Percentiles rank a stretch among this genome's conserved stretches.
Conservation (phyloP, 768 basidiomycete genomes). For the Trametes cingulata region DNA sequence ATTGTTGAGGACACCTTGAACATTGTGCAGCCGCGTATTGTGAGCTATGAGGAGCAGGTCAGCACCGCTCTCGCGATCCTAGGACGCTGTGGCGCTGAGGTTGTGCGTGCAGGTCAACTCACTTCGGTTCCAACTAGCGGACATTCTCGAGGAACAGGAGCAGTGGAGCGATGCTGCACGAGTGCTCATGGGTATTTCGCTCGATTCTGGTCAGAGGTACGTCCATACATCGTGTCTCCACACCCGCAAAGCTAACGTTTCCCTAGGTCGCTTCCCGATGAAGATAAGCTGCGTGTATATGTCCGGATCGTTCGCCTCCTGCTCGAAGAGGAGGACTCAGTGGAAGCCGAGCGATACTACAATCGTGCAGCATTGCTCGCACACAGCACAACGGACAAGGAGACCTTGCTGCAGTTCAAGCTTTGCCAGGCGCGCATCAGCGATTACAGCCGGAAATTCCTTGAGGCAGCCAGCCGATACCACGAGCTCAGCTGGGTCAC, state of each 20-base stretch:
- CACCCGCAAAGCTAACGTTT: background rate
- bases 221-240: slow-evolving; percentile 15
- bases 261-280: slow-evolving; percentile 45
- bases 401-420: slow-evolving; percentile 82
- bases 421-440: slow-evolving; percentile 93
- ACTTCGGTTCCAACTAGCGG: slow-evolving; percentile 86
- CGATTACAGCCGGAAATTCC: slow-evolving; percentile 88
- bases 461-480: slow-evolving; percentile 92
- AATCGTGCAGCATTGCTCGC: slow-evolving; percentile 92
- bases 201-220: slow-evolving; percentile 87
- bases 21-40: slow-evolving; percentile 73
- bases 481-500: slow-evolving; percentile 92
- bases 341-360: slow-evolving; percentile 97
- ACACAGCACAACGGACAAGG: slow-evolving; percentile 76
- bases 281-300: slow-evolving; percentile 87
- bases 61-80: slow-evolving; percentile 25
- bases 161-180: slow-evolving; percentile 93
- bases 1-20: slow-evolving; percentile 76
- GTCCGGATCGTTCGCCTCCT: slow-evolving; percentile 93
- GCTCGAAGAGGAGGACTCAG: slow-evolving; percentile 94
- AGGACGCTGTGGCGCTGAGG: slow-evolving; percentile 2
- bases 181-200: slow-evolving; percentile 87
- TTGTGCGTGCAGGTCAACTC: slow-evolving; percentile 65
- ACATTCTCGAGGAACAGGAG: slow-evolving; percentile 85
- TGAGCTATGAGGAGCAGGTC: slow-evolving; percentile 96